Conservation (phyloP, 805 yeast species). For the Zygoascus flipseniorum region DNA sequence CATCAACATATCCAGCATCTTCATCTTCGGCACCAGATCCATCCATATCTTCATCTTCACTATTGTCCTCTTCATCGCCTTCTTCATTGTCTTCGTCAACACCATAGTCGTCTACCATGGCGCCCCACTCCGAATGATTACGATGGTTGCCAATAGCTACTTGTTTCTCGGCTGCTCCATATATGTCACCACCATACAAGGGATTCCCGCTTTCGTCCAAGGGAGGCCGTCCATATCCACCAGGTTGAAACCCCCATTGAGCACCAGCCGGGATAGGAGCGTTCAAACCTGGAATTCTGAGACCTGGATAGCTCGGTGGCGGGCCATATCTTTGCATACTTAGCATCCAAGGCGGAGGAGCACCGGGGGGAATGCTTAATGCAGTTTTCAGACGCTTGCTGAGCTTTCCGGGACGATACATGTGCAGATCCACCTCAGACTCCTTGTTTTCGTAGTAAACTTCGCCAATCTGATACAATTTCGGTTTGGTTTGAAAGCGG, state of each 20-base stretch:
- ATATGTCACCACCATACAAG: conserved; percentile 28
- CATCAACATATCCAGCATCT: conserved; percentile 33
- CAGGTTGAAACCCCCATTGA: conserved; percentile 34
- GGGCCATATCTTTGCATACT: conserved; percentile 64
- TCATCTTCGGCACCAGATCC: conserved; percentile 30
- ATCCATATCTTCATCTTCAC: conserved; percentile 27
- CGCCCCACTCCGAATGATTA: conserved; percentile 5
- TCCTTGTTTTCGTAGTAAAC: conserved; percentile 73
- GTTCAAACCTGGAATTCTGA: conserved; percentile 49
- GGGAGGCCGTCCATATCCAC: conserved; percentile 34
- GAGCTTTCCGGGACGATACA: conserved; percentile 56
- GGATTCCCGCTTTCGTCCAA: conserved; percentile 28
- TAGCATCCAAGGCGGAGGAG: conserved; percentile 73
- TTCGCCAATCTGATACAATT: conserved; percentile 64
- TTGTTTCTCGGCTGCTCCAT: conserved; percentile 1
- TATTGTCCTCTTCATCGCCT: conserved; percentile 24
- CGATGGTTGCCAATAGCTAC: conserved; percentile 10
- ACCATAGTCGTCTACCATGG: conserved; percentile 10
- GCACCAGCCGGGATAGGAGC: conserved; percentile 34
- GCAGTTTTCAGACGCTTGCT: conserved; percentile 59
- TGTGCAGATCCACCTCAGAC: conserved; percentile 35
- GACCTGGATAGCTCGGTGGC: conserved; percentile 72
- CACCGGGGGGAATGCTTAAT: conserved; percentile 51
- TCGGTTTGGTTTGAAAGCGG: conserved; percentile 69
- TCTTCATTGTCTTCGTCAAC: conserved; percentile 17